These are phyloP conservation scores for Apiospora marii DNA, from an alignment of 2,329 filamentous ascomycete genomes.

Conservation along the genomic window DNA sequence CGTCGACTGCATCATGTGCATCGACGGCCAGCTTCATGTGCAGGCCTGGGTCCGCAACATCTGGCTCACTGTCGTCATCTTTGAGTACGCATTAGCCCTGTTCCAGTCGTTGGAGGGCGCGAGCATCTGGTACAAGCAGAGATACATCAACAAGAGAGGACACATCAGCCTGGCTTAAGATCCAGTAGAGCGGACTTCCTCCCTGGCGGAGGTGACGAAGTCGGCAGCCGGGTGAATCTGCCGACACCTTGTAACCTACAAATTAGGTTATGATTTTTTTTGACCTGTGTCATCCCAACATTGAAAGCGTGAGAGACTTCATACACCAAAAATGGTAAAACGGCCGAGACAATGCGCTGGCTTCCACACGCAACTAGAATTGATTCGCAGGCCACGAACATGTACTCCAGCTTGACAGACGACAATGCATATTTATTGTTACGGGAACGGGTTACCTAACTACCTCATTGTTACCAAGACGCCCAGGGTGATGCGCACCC, in stretches of 20 bases:
- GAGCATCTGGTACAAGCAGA: constrained; percentile 28
- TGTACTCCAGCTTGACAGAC: background rate
- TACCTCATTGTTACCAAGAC: background rate
- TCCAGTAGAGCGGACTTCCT: background rate
- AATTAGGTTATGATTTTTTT: background rate
- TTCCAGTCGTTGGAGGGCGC: constrained; percentile 27
- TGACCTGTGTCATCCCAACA: background rate
- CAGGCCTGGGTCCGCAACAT: constrained; percentile 26
- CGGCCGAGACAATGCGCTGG: background rate
- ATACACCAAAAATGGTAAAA: background rate
- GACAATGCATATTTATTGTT: background rate
- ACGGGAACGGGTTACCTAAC: background rate
- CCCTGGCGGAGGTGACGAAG: background rate
- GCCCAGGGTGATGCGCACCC: background rate
- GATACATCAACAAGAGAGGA: constrained; percentile 27
- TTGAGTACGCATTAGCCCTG: constrained; percentile 23
- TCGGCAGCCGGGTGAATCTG: constrained; percentile 9
- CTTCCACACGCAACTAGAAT: background rate
- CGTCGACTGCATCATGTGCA: constrained; percentile 25
- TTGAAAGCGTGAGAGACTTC: background rate
- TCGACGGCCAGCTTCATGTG: constrained; percentile 14
- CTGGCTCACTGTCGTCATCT: constrained; percentile 25
- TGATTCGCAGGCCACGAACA: background rate
- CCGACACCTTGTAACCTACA: background rate
- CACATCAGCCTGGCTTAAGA: constrained; percentile 27